phyloP scores from a whole-genome alignment of 345 rosid species.

The Eucalyptus cladocalyx region DNA sequence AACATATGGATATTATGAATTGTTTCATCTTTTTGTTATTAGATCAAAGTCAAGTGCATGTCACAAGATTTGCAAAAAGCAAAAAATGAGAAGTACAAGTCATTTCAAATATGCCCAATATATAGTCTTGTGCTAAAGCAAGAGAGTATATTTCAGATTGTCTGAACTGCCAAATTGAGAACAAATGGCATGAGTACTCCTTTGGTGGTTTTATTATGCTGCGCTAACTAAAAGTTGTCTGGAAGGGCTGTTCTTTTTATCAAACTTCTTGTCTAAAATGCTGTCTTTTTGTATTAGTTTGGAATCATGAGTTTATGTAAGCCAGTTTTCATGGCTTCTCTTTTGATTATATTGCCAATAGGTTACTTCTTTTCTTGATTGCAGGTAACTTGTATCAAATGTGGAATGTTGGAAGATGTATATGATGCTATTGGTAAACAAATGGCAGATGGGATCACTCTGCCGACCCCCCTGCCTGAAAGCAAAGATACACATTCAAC shows the following conservation, averaged over 20 bases:
- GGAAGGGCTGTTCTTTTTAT: neutral
- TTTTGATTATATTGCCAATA: neutral
- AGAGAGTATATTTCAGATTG: neutral
- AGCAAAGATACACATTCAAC: constrained; percentile 31
- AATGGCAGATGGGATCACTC: neutral
- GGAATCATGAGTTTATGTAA: neutral
- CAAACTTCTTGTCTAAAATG: neutral
- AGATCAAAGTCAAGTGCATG: neutral
- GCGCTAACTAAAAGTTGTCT: neutral
- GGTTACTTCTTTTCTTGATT: constrained; percentile 2
- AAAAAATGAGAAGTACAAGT: neutral
- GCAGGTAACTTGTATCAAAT: constrained; percentile 70
- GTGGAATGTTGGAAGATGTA: constrained; percentile 68
- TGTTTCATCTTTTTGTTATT: neutral
- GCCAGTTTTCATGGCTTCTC: neutral
- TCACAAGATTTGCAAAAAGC: neutral
- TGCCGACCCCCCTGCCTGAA: constrained; percentile 20
- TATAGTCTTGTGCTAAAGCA: neutral
- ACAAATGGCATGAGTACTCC: neutral
- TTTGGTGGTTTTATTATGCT: neutral
- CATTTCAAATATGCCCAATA: neutral
- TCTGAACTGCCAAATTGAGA: neutral
- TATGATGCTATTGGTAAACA: constrained; percentile 35
- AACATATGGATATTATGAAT: neutral
- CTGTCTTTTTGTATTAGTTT: neutral